Conservation (phyloP, 164 flowering plant genomes). For the Berberis thunbergii region DNA sequence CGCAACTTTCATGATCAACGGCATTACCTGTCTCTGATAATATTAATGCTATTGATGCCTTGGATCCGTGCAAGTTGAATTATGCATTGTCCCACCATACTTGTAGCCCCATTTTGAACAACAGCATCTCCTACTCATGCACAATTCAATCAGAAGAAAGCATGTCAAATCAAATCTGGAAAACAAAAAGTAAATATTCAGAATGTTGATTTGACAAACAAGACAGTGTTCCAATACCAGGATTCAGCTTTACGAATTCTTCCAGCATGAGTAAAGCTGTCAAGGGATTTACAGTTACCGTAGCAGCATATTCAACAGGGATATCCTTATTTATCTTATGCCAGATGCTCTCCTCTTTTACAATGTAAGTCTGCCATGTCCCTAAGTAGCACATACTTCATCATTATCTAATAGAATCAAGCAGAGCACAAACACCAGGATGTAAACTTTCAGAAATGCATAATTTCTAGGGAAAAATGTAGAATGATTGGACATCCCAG, state of each 20-base stretch:
- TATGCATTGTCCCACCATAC: conserved; percentile 94
- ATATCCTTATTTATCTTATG: conserved; percentile 67
- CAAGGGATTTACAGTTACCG: conserved; percentile 90
- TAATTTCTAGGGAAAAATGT: no score
- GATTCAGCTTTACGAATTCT: conserved; percentile 57
- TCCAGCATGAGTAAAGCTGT: conserved; percentile 87
- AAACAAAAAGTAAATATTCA: not conserved
- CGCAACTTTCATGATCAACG: no score
- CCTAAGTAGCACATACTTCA: conserved; percentile 33
- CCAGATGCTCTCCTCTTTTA: conserved; percentile 79
- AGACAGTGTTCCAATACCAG: conserved; percentile 37
- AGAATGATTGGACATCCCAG: no score
- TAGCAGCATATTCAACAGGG: conserved; percentile 86
- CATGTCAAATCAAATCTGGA: not conserved
- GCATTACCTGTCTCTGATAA: conserved; percentile 68
- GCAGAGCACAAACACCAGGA: not conserved
- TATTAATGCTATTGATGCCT: conserved; percentile 48
- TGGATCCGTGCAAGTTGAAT: conserved; percentile 79
- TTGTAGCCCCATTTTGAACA: conserved; percentile 98
- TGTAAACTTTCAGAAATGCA: no score
- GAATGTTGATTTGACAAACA: not conserved
- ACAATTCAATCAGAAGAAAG: conserved; percentile 9
- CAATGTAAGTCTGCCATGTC: conserved; percentile 90
- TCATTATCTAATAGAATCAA: conserved; percentile 6
- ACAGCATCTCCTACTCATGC: conserved; percentile 60